A percentile compares a stretch with the other conserved stretches of the same genome.
Conservation (phyloP, 2,329 filamentous ascomycete species). For the Aspergillus ustus region DNA sequence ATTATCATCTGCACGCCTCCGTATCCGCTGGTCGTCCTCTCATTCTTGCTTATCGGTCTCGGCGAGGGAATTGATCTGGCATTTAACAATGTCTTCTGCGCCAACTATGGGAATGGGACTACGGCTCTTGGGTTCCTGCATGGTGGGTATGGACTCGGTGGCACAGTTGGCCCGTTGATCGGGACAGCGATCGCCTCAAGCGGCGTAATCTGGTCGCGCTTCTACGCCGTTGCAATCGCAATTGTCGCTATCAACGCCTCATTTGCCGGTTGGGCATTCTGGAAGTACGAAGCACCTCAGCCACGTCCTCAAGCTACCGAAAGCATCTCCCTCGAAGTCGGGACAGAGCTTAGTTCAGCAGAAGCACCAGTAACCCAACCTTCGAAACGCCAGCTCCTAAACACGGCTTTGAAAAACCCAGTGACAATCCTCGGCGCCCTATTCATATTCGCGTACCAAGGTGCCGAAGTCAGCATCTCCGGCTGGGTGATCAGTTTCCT, state of each 20-base stretch:
- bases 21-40: conserved; percentile 68
- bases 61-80: conserved; percentile 58
- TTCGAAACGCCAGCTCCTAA: conserved; percentile 24
- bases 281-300: not conserved
- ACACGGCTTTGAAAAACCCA: not conserved
- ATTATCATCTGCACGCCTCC: conserved; percentile 71
- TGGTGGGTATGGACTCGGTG: conserved; percentile 14
- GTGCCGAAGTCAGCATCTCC: conserved; percentile 80
- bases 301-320: not conserved
- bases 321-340: not conserved
- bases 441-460: conserved; percentile 87
- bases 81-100: conserved; percentile 61
- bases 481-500: conserved; percentile 89
- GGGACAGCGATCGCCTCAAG: not conserved
- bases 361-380: not conserved
- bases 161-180: not conserved
- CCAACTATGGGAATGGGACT: conserved; percentile 57
- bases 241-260: not conserved
- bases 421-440: conserved; percentile 37
- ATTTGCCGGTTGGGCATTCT: not conserved
- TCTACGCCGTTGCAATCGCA: not conserved
- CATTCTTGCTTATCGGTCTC: conserved; percentile 70
- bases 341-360: not conserved
- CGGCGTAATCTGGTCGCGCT: not conserved
- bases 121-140: conserved; percentile 50